These are phyloP conservation scores for Schwanniomyces pseudopolymorphus DNA, from an alignment of 805 yeast genomes.

Conservation along the genomic window DNA sequence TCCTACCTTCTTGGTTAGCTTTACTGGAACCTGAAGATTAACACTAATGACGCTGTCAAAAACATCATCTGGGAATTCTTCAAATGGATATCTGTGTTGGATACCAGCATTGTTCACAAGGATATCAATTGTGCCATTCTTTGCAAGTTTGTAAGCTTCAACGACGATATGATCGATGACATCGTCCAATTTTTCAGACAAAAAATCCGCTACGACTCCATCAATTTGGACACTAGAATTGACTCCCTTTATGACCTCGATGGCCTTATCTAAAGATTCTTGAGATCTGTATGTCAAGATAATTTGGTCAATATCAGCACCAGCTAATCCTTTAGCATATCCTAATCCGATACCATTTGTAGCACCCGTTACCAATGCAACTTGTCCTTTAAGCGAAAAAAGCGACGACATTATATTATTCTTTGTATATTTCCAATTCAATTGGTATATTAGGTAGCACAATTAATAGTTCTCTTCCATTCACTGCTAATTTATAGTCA, in stretches of 20 bases:
- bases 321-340: conserved; percentile 51
- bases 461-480: neutral
- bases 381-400: conserved; percentile 43
- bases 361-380: conserved; percentile 51
- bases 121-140: conserved; percentile 33
- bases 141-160: conserved; percentile 27
- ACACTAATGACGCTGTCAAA: conserved; percentile 41
- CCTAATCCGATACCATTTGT: conserved; percentile 59
- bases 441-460: neutral
- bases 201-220: conserved; percentile 22
- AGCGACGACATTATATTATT: conserved; percentile 2
- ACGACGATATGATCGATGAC: conserved; percentile 25
- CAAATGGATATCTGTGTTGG: conserved; percentile 27
- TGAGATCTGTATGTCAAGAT: conserved; percentile 37
- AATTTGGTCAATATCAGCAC: conserved; percentile 44
- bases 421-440: neutral
- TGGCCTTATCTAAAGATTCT: conserved; percentile 26
- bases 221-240: conserved; percentile 21
- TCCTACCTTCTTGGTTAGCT: conserved; percentile 37
- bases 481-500: too few species aligned
- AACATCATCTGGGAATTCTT: conserved; percentile 35
- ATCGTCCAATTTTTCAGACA: conserved; percentile 21
- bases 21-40: conserved; percentile 37
- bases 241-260: conserved; percentile 18
- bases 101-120: conserved; percentile 47